Evolutionary conservation across 179 eudicot species (phyloP).

Genomic region (Beta corolliflora): DNA sequence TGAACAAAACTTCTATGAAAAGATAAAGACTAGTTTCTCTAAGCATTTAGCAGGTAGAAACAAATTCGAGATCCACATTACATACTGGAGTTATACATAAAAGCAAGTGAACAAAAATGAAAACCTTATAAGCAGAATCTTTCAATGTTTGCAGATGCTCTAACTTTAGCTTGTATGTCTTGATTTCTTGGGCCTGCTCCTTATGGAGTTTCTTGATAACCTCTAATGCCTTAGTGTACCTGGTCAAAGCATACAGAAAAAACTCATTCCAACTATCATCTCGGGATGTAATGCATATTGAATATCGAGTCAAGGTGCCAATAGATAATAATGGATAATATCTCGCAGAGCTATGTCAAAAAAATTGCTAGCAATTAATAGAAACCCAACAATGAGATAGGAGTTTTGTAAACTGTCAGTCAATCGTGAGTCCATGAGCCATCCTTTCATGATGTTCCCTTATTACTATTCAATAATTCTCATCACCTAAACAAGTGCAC

Average conservation of each 20-base stretch:
- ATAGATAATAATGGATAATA: not conserved
- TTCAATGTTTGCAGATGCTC: constrained; percentile 93
- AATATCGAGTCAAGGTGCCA: constrained; percentile 7
- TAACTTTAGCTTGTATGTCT: constrained; percentile 79
- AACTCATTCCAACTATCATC: constrained; percentile 20
- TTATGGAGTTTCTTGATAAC: constrained; percentile 99
- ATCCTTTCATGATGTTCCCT: not conserved
- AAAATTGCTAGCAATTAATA: not conserved
- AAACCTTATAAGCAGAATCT: constrained; percentile 95
- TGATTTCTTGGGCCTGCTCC: constrained; percentile 97
- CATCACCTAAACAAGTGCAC: not conserved
- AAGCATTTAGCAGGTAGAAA: not conserved
- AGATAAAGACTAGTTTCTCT: not conserved
- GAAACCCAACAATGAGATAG: not conserved
- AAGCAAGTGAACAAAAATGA: constrained; percentile 3
- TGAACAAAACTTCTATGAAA: not conserved
- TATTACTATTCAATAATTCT: not conserved
- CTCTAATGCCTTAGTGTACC: constrained; percentile 98
- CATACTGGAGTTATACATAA: not conserved
- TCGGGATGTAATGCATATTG: constrained; percentile 1
- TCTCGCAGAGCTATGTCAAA: not conserved
- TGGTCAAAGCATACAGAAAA: constrained; percentile 33
- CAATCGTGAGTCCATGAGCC: not conserved
- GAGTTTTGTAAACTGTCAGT: not conserved
- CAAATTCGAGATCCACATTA: not conserved